Conservation (phyloP, 2,329 filamentous ascomycete genomes). For the Sporothrix brasiliensis region DNA sequence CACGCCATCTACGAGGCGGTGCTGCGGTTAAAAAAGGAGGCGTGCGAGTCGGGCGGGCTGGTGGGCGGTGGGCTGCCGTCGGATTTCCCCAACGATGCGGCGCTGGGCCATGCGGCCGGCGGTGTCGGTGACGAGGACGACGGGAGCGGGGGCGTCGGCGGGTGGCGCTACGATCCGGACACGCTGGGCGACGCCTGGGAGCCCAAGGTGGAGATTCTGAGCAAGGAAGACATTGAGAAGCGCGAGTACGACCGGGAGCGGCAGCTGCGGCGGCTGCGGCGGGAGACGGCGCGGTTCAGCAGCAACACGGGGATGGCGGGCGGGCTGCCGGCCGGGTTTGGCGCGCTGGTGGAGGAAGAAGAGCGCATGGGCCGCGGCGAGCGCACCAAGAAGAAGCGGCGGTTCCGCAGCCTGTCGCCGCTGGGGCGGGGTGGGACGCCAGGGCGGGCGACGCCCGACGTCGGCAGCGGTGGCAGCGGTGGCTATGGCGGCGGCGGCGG, state of each 20-base stretch:
- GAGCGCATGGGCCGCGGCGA: slow-evolving; percentile 91
- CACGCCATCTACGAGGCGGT: slow-evolving; percentile 97
- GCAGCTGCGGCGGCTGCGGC: slow-evolving; percentile 79
- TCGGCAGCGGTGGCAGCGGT: slow-evolving; percentile 63
- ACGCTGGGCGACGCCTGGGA: slow-evolving; percentile 84
- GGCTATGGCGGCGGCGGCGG: slow-evolving; percentile 69
- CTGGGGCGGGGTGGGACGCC: slow-evolving; percentile 69
- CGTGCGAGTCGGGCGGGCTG: slow-evolving; percentile 86
- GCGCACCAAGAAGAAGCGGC: slow-evolving; percentile 90
- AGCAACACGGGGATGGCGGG: slow-evolving; percentile 80
- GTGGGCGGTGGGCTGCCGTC: slow-evolving; percentile 63
- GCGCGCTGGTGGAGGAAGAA: slow-evolving; percentile 63
- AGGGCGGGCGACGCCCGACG: slow-evolving; percentile 78
- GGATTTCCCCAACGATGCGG: slow-evolving; percentile 87
- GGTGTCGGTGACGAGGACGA: background rate
- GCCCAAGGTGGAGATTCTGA: slow-evolving; percentile 77
- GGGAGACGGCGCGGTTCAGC: slow-evolving; percentile 91
- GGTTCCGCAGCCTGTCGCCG: slow-evolving; percentile 87
- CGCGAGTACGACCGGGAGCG: slow-evolving; percentile 91
- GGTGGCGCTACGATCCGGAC: slow-evolving; percentile 95
- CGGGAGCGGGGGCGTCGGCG: slow-evolving; percentile 54
- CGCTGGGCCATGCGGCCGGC: slow-evolving; percentile 44
- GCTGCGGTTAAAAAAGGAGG: slow-evolving; percentile 90
- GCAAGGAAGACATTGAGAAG: slow-evolving; percentile 97
- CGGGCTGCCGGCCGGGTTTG: slow-evolving; percentile 64